phyloP scores from a whole-genome alignment of 2,329 filamentous ascomycete genomes.

The Teratosphaeria pseudoeucalypti region DNA sequence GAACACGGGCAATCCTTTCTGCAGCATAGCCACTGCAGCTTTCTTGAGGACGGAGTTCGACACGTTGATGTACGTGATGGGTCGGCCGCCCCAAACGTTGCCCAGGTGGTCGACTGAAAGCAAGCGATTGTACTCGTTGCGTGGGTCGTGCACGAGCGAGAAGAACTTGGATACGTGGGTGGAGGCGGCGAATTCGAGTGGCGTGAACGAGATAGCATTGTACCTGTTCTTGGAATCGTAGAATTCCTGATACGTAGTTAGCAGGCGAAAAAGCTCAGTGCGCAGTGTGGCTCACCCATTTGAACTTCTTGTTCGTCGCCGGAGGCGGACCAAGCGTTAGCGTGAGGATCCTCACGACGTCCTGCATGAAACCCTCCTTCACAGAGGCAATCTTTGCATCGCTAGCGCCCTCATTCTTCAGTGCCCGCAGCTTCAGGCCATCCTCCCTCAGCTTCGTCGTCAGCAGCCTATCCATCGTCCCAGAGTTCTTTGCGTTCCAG shows the following conservation, averaged over 20 bases:
- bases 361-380: conserved; percentile 67
- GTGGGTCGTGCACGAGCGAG: conserved; percentile 76
- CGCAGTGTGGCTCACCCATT: conserved; percentile 42
- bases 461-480: conserved; percentile 60
- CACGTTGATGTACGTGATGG: conserved; percentile 75
- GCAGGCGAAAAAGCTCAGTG: not conserved
- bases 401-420: conserved; percentile 35
- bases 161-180: conserved; percentile 59
- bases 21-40: conserved; percentile 66
- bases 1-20: conserved; percentile 70
- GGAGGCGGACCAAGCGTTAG: conserved; percentile 74
- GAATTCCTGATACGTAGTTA: conserved; percentile 40
- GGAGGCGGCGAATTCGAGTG: conserved; percentile 60
- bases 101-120: conserved; percentile 70
- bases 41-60: conserved; percentile 61
- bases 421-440: conserved; percentile 57
- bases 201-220: conserved; percentile 53
- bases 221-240: conserved; percentile 58
- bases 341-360: conserved; percentile 73
- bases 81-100: conserved; percentile 67
- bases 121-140: conserved; percentile 61
- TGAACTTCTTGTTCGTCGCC: conserved; percentile 56
- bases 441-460: conserved; percentile 83
- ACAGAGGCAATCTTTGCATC: conserved; percentile 32
- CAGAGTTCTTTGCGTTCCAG: conserved; percentile 64